A percentile compares a stretch with the other conserved stretches of the same genome.
phyloP scores from a whole-genome alignment of 805 yeast genomes.

The Kodamaea neixiangensis region DNA sequence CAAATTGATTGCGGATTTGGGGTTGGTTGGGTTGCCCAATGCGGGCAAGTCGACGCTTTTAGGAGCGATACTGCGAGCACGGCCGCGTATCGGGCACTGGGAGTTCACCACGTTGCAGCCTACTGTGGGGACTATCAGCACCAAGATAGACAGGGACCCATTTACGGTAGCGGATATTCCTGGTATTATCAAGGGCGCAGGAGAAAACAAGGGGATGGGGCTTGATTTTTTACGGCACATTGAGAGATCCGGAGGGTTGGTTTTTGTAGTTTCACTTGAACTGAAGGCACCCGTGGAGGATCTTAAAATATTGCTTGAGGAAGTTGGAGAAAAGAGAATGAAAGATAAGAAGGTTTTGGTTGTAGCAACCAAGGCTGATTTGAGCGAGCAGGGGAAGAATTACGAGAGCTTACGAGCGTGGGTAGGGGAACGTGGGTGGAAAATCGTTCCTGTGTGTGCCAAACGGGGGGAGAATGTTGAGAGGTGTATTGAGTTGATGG shows the following conservation, averaged over 20 bases:
- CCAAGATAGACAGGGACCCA: conserved; percentile 61
- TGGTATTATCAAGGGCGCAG: conserved; percentile 89
- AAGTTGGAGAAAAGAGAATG: conserved; percentile 68
- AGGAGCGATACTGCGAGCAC: conserved; percentile 83
- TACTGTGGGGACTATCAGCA: conserved; percentile 80
- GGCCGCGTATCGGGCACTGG: conserved; percentile 95
- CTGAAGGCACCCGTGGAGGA: conserved; percentile 66
- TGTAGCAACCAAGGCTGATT: conserved; percentile 94
- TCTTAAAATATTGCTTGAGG: conserved; percentile 60
- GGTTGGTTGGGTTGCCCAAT: conserved; percentile 92
- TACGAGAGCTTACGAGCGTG: conserved; percentile 47
- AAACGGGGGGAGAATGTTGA: conserved; percentile 70
- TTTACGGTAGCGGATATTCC: conserved; percentile 98
- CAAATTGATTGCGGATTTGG: conserved; percentile 88
- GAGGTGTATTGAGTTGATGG: conserved; percentile 69
- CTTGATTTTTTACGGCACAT: conserved; percentile 88
- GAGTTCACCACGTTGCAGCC: conserved; percentile 94
- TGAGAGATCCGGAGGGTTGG: conserved; percentile 88
- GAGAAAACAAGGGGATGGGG: conserved; percentile 87
- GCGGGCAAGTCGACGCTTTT: conserved; percentile 94
- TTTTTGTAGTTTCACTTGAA: conserved; percentile 81
- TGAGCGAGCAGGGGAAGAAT: conserved; percentile 52
- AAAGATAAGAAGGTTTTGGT: conserved; percentile 64
- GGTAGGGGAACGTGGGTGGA: conserved; percentile 56
- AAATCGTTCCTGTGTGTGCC: conserved; percentile 84